phyloP scores from a whole-genome alignment of 495 filamentous ascomycete species.

The Penicillium waksmanii region DNA sequence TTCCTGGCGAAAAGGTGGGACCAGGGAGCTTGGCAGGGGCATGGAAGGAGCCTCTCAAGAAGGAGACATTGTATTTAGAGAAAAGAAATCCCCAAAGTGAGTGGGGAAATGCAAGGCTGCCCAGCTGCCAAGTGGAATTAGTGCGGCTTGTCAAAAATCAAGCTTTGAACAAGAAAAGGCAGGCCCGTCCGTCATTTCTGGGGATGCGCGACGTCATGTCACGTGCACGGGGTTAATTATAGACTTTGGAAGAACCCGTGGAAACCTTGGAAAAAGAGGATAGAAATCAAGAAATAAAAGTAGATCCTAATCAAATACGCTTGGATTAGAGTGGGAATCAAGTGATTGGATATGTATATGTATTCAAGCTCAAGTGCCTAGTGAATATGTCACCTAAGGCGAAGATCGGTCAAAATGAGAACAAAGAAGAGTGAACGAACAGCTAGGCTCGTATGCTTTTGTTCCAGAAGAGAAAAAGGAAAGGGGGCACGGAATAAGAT shows the following conservation, averaged over 20 bases:
- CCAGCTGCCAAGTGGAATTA: conserved; percentile 6
- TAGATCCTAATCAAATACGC: not conserved
- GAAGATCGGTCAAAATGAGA: conserved; percentile 8
- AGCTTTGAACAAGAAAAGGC: conserved; percentile 20
- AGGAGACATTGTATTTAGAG: not conserved
- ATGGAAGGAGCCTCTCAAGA: not conserved
- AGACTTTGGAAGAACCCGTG: conserved; percentile 12
- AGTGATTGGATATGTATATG: conserved; percentile 13
- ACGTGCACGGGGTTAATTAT: conserved; percentile 18
- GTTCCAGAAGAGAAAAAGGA: conserved; percentile 6
- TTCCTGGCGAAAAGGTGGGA: not conserved
- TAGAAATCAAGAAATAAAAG: not conserved
- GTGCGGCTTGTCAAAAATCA: conserved; percentile 18
- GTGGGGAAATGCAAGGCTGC: not conserved
- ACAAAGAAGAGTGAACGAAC: conserved; percentile 6
- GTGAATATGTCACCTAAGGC: not conserved
- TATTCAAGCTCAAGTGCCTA: conserved; percentile 2
- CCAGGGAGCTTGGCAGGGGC: conserved; percentile 3
- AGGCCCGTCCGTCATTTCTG: conserved; percentile 26
- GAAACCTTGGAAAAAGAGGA: not conserved
- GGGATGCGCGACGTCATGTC: conserved; percentile 25
- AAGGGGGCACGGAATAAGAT: conserved; percentile 4
- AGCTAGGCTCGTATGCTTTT: conserved; percentile 13
- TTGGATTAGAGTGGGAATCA: not conserved
- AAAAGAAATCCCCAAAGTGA: not conserved